Percentiles rank a stretch among this genome's conserved stretches.
phyloP scores from a whole-genome alignment of 352 stramenopile species.

The Hyaloperonospora brassicae region DNA sequence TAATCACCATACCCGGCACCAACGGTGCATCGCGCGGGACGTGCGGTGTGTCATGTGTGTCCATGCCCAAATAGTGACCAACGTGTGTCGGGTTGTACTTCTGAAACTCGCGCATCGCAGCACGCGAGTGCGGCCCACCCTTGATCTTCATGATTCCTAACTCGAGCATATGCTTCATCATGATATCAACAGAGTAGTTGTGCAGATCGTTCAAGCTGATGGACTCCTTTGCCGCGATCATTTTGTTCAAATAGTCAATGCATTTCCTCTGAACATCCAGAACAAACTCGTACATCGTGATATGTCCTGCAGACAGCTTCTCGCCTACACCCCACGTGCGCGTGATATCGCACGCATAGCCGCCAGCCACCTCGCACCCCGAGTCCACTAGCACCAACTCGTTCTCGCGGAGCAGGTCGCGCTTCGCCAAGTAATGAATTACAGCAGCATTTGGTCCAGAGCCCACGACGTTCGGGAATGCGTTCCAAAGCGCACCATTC shows the following conservation, averaged over 20 bases:
- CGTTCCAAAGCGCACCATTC: conserved; percentile 69
- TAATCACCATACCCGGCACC: conserved; percentile 72
- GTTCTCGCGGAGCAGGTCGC: conserved; percentile 39
- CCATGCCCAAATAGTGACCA: conserved; percentile 77
- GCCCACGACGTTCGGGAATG: conserved; percentile 79
- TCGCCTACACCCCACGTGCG: conserved; percentile 64
- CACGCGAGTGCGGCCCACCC: conserved; percentile 21
- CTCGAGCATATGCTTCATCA: conserved; percentile 55
- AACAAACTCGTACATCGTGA: conserved; percentile 64
- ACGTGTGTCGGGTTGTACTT: conserved; percentile 85
- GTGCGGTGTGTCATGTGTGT: conserved; percentile 75
- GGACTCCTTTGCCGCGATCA: conserved; percentile 37
- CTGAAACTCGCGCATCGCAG: conserved; percentile 49
- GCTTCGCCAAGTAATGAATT: conserved; percentile 79
- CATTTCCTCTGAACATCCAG: conserved; percentile 74
- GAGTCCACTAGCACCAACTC: conserved; percentile 84
- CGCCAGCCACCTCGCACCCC: conserved; percentile 68
- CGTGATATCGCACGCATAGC: conserved; percentile 79
- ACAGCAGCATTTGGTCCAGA: conserved; percentile 69
- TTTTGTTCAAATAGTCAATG: conserved; percentile 37
- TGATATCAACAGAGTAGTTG: conserved; percentile 59
- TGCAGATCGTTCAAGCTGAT: conserved; percentile 72
- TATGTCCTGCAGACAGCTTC: conserved; percentile 39
- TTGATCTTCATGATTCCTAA: conserved; percentile 49
- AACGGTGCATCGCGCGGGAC: conserved; percentile 50